Evolutionary conservation across 257 asterid genomes (phyloP), one percentile per base, ranked within the genome.

Genomic region (Mentha longifolia): DNA sequence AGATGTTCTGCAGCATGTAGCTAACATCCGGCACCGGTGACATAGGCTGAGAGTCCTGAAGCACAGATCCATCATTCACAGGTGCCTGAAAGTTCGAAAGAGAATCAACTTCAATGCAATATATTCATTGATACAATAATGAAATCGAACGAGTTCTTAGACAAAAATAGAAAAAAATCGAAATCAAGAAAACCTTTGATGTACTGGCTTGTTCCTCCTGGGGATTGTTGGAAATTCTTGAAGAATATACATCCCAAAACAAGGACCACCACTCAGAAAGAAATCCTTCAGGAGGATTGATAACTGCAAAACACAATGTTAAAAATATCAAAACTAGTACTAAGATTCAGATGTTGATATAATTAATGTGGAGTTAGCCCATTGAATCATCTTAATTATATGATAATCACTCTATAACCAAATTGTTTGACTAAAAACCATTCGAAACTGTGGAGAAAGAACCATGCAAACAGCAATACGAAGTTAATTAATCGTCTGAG

Each of bases 261-360:
- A 73, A 3, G 54, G 72, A 56, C 92, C 95, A 86, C 92, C 89
- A 88, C 9, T 84, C 85, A 0, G 41, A 2, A 45, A 88, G 76
- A 66, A 79, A 80, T 39, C 85, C 89, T 17, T 74, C 79, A 1
- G 85, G 71, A 19, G 84, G 22, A 43, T 72, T 55, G 63, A 82
- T n/a, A 5, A 14, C 87, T 86, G 78, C 9, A 58, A 11, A 41
- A 39, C 0, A 54, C 42, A 16, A 2, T 19, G 70, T n/a, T 8
- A 66, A 67, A 66, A 67, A 20, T 61, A 22, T 35, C 31, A 68
- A 22, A 72, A 11, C 20, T 35, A 55, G 39, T 16, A 50, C 37
- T 52, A 37, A 10, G 11, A 15, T 42, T 33, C 2, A 58, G 4
- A 0, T 15, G 13, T 17, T 51, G 17, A 25, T 22, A 12, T 35